These are phyloP conservation scores for Plantago coronopus DNA, from an alignment of 305 asterid species.

Conservation along the genomic window DNA sequence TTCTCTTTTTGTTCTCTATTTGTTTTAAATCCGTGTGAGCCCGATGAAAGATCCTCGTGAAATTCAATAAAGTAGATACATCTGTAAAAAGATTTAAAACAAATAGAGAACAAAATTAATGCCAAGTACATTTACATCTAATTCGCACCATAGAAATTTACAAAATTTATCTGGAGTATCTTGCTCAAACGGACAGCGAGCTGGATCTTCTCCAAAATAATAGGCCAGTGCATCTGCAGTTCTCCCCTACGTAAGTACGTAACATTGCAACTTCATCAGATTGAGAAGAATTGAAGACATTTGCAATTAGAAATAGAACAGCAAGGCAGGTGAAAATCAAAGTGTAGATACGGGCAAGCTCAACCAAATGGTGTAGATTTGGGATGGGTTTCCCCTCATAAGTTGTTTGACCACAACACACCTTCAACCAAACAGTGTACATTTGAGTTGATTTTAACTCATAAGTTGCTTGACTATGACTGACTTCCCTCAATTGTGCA, in stretches of 20 bases:
- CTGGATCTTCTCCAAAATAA: constrained; percentile 87
- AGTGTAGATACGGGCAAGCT: too few species aligned
- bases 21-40: constrained; percentile 76
- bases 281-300: too few species aligned
- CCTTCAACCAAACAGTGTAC: too few species aligned
- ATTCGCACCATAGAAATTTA: background rate
- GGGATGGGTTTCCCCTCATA: too few species aligned
- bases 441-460: too few species aligned
- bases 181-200: constrained; percentile 85
- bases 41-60: constrained; percentile 63
- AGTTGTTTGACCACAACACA: too few species aligned
- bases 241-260: constrained; percentile 72
- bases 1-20: constrained; percentile 65
- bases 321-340: too few species aligned
- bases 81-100: too few species aligned
- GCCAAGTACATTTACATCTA: constrained; percentile 12
- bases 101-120: constrained; percentile 9
- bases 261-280: constrained; percentile 23
- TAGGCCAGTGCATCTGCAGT: constrained; percentile 78
- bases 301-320: too few species aligned
- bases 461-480: too few species aligned
- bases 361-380: too few species aligned
- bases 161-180: constrained; percentile 34
- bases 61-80: constrained; percentile 64
- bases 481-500: too few species aligned